Base-by-base conservation (phyloP, 164 flowering plant species). In the Aristolochia fimbriata region DNA sequence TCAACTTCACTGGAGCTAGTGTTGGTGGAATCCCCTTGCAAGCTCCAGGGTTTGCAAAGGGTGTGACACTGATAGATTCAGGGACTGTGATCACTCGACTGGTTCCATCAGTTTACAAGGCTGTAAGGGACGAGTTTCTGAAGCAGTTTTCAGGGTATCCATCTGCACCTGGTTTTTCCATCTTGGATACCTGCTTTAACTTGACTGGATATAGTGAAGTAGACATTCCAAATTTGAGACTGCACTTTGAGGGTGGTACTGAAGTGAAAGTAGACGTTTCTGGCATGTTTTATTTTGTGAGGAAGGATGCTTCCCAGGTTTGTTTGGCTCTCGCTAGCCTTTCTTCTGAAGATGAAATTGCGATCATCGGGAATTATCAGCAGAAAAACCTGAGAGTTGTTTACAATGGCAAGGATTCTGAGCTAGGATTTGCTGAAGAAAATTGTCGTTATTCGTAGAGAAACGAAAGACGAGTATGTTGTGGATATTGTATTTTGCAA, bases 291-390 rank as follows among this genome's bases (percentile, higher is more conserved):
- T 91, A 91, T 66, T 73, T 82, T 50, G 94, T 70, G 3, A 83
- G 76, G 63, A 41, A 65, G 20, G 97, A 91, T 73, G 85, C 85
- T 24, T 85, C 96, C 55, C 96, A 84, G 60, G 91, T 82, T 17
- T 91, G 97, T 60, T 72, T 91, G 68, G 97, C 97, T 55, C 43
- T 91, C 20, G 83, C 97, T 22, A 84, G 94, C 62, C 87, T 90
- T 3, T 47, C 78, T 4, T 76, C 75, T 51, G 94, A 88, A 50
- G 80, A 80, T 66, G 89, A 82, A 60, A 71, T 75, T 53, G 81
- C 77, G 12, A 86, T 91, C 33, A 77, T 91, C 53, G 97, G 90
- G 52, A 91, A 88, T 62, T 84, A 70, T 63, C 97, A 91, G 76
- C 97, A 91, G 77, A 81, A 74, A 72, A 86, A 88, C 67, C 71